Base-by-base conservation (phyloP, 306 rosid genomes). In the Prunus mongolica region DNA sequence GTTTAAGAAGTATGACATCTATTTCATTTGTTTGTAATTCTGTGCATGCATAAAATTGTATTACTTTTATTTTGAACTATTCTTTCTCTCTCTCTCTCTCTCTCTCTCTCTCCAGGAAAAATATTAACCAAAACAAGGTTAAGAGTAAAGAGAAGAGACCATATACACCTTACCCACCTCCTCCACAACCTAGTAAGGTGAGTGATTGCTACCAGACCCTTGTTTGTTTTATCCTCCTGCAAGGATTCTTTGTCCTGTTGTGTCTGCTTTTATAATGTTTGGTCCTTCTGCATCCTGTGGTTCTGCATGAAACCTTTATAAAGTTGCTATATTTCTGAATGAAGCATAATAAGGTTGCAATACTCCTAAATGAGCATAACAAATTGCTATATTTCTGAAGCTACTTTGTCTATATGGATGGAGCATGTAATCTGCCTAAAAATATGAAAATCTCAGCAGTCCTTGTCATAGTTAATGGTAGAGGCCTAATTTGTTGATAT, bases 171-270 rank as follows among this genome's bases (percentile, higher is more conserved):
- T 92, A 89, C 86, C 98, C 98, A 66, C 97, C 98, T 50, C 93
- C 97, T 68, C 98, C 88, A 80, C 97, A 61, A 71, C 96, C 89
- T 41, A 92, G 97, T 25, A 92, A 95, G 97, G 97, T 95, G 78
- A 84, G 85, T 69, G 19, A 46, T 69, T 12, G 49, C 74, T 66
- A 28, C 64, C 50, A n/a, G 68, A 74, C 74, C 51, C 57, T 38
- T 18, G 38, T 32, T 50, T 54, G 41, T 51, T 70, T 68, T 66
- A 14, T 51, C 55, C 78, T 24, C 61, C 44, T 62, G 76, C 69
- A 68, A 78, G 72, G 52, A 13, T 78, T 38, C 20, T 8, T 11
- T 6, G 4, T 57, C 44, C 44, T 38, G 9, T 38, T 38, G 44
- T 38, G 44, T 38, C 44, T 7, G 44, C 8, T 38, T 38, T 38